phyloP scores from a whole-genome alignment of 306 rosid species.

The Pueraria montana region DNA sequence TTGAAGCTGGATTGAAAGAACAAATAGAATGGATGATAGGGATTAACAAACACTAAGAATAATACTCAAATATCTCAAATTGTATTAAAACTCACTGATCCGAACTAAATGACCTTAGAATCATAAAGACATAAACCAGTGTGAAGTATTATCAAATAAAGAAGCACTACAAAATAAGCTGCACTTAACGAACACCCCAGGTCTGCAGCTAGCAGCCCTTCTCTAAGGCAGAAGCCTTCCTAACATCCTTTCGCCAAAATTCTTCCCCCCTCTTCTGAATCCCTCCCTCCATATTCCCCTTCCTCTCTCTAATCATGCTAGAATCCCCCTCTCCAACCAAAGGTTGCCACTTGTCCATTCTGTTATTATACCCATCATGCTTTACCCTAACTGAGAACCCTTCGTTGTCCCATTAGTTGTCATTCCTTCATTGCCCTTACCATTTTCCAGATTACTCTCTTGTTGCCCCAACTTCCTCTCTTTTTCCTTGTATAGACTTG shows the following conservation, averaged over 20 bases:
- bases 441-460: background rate
- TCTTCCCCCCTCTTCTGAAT: background rate
- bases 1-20: conserved; percentile 21
- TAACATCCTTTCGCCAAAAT: background rate
- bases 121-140: background rate
- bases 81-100: background rate
- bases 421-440: background rate
- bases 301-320: background rate
- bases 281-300: background rate
- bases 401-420: background rate
- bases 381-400: background rate
- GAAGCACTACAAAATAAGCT: background rate
- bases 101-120: background rate
- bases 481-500: background rate
- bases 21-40: background rate
- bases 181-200: background rate
- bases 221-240: background rate
- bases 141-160: background rate
- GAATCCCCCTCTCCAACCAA: conserved; percentile 1
- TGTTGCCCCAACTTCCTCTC: conserved; percentile 4
- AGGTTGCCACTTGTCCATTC: background rate
- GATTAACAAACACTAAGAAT: background rate
- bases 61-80: background rate
- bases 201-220: background rate
- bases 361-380: background rate